Evolutionary conservation across 345 rosid species (phyloP).

Genomic region (Hibiscus tridactylites): DNA sequence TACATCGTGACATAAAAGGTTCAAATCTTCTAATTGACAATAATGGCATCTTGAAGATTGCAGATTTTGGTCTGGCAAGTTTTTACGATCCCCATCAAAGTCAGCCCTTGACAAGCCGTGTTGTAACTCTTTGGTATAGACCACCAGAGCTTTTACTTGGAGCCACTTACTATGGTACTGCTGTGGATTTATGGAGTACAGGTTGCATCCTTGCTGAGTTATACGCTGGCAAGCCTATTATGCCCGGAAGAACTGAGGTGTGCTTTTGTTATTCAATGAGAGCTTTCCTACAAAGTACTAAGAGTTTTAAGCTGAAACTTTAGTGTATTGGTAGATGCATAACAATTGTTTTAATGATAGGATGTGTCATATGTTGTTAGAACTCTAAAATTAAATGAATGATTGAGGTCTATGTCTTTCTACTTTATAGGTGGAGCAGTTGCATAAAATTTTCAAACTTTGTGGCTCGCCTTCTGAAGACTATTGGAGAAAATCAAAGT

Average conservation of each 20-base stretch:
- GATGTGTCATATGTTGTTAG: background rate
- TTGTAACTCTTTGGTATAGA: constrained; percentile 97
- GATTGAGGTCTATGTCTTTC: constrained; percentile 13
- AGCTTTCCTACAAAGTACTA: background rate
- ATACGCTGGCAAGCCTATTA: constrained; percentile 93
- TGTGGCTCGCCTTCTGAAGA: constrained; percentile 97
- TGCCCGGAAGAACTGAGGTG: constrained; percentile 99
- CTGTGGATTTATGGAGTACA: constrained; percentile 95
- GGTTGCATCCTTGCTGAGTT: constrained; percentile 96
- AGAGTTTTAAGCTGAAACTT: background rate
- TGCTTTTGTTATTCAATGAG: background rate
- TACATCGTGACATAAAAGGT: constrained; percentile 96
- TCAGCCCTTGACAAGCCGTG: constrained; percentile 93
- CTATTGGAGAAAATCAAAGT: constrained; percentile 87
- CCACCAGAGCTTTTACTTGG: constrained; percentile 97
- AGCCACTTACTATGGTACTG: constrained; percentile 78
- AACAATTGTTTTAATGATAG: background rate
- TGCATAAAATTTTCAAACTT: constrained; percentile 95
- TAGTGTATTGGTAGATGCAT: background rate
- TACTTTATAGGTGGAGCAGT: constrained; percentile 78
- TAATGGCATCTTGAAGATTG: constrained; percentile 82
- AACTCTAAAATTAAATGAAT: background rate
- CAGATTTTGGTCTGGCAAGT: constrained; percentile 94
- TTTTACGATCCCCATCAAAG: constrained; percentile 64
- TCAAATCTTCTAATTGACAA: constrained; percentile 92